Evolutionary conservation across 2,329 filamentous ascomycete genomes (phyloP).

Genomic region (Aspergillus floridensis): DNA sequence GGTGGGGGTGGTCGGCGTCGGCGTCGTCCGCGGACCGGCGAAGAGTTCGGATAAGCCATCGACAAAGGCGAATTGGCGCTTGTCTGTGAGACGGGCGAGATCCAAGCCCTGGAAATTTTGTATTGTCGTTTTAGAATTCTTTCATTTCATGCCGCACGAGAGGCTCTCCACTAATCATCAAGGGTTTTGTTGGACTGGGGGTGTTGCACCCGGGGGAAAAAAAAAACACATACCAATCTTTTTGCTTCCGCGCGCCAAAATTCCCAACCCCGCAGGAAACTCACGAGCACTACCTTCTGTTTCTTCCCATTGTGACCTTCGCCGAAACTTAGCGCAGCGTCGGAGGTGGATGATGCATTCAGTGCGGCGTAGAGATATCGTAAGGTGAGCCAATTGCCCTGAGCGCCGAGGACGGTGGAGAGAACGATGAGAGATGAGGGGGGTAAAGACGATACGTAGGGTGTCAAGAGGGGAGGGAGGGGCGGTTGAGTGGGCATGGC

Average conservation of each 20-base stretch:
- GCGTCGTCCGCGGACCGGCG: constrained; percentile 13
- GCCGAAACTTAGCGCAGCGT: constrained; percentile 22
- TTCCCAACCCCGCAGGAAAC: constrained; percentile 72
- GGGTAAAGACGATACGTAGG: constrained; percentile 37
- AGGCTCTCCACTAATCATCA: background rate
- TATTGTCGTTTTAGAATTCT: background rate
- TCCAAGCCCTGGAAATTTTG: constrained; percentile 61
- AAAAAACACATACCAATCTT: constrained; percentile 56
- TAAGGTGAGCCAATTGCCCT: constrained; percentile 57
- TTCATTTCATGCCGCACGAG: background rate
- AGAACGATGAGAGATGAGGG: constrained; percentile 42
- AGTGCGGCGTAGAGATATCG: constrained; percentile 53
- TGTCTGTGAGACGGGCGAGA: constrained; percentile 57
- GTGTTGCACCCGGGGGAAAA: too few species aligned
- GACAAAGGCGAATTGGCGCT: constrained; percentile 66
- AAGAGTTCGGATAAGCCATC: constrained; percentile 69
- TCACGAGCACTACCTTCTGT: constrained; percentile 68
- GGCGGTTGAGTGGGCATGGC: constrained; percentile 41
- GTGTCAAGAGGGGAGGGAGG: constrained; percentile 40
- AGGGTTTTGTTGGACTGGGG: too few species aligned
- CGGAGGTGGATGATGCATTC: constrained; percentile 17
- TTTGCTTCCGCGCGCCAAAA: constrained; percentile 75
- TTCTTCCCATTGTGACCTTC: constrained; percentile 32
- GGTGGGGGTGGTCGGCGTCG: background rate
- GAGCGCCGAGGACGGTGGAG: constrained; percentile 46